These are phyloP conservation scores for Knoxdaviesia capensis DNA, from an alignment of 2,329 filamentous ascomycete genomes.

Conservation along the genomic window DNA sequence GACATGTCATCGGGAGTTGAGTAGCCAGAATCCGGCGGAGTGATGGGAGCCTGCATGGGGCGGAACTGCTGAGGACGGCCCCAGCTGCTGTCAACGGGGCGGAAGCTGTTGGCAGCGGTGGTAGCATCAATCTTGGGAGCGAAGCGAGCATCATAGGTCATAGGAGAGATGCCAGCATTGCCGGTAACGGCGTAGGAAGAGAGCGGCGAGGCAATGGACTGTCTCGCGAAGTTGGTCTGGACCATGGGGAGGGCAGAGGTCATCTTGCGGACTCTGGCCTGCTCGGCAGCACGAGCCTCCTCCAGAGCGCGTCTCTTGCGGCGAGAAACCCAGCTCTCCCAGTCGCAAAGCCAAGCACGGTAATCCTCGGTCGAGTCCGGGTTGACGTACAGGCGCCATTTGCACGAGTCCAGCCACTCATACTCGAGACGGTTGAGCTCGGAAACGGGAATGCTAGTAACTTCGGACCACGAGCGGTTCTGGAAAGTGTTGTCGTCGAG, in stretches of 20 bases:
- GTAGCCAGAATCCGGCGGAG: constrained; percentile 40
- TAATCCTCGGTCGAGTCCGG: constrained; percentile 56
- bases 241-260: constrained; percentile 26
- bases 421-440: constrained; percentile 75
- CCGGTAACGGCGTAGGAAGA: constrained; percentile 13
- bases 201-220: constrained; percentile 8
- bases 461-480: constrained; percentile 91
- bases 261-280: constrained; percentile 26
- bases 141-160: too few relatives aligned
- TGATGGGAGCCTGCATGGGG: constrained; percentile 21
- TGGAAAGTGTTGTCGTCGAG: constrained; percentile 95
- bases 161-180: background rate
- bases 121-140: too few relatives aligned
- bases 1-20: constrained; percentile 40
- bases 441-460: constrained; percentile 68
- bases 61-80: constrained; percentile 4
- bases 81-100: constrained; percentile 1
- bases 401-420: constrained; percentile 69
- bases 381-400: constrained; percentile 75
- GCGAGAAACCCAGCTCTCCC: constrained; percentile 33
- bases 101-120: too few relatives aligned
- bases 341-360: constrained; percentile 40
- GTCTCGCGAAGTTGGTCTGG: constrained; percentile 12
- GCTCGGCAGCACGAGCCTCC: constrained; percentile 4
- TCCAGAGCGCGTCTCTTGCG: constrained; percentile 30